A percentile compares a stretch with the other conserved stretches of the same genome.
Conservation (phyloP, 768 basidiomycete genomes). For the Russula earlei region DNA sequence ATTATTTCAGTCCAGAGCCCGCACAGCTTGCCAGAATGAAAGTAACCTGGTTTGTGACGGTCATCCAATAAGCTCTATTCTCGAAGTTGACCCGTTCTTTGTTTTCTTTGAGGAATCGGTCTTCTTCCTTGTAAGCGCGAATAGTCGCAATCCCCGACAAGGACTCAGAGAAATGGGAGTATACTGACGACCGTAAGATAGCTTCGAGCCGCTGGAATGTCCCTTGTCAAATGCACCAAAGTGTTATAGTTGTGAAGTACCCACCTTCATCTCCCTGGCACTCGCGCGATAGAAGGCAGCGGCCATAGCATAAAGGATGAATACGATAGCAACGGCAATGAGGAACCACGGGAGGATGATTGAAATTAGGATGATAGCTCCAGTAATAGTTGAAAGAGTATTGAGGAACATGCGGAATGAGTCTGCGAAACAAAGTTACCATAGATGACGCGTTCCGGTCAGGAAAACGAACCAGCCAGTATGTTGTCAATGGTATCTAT, state of each 20-base stretch:
- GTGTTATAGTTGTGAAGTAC: neutral
- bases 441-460: neutral
- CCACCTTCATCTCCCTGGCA: conserved; percentile 75
- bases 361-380: conserved; percentile 70
- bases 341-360: conserved; percentile 80
- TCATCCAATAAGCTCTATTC: conserved; percentile 85
- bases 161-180: conserved; percentile 89
- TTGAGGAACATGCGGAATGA: conserved; percentile 61
- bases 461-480: conserved; percentile 39
- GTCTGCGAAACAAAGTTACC: conserved; percentile 32
- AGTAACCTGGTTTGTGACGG: conserved; percentile 65
- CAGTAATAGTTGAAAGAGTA: conserved; percentile 57
- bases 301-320: conserved; percentile 54
- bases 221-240: neutral
- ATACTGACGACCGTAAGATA: conserved; percentile 76
- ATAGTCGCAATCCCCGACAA: conserved; percentile 82
- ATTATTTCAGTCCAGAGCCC: conserved; percentile 65
- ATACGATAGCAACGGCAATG: conserved; percentile 55
- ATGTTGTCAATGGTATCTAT: conserved; percentile 75
- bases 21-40: conserved; percentile 21
- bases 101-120: conserved; percentile 72
- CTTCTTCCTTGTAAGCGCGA: conserved; percentile 73
- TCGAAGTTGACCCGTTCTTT: conserved; percentile 70
- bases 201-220: conserved; percentile 53
- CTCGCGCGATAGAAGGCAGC: conserved; percentile 80